Conservation (phyloP, 257 asterid species). For the Forsythia viridissima region DNA sequence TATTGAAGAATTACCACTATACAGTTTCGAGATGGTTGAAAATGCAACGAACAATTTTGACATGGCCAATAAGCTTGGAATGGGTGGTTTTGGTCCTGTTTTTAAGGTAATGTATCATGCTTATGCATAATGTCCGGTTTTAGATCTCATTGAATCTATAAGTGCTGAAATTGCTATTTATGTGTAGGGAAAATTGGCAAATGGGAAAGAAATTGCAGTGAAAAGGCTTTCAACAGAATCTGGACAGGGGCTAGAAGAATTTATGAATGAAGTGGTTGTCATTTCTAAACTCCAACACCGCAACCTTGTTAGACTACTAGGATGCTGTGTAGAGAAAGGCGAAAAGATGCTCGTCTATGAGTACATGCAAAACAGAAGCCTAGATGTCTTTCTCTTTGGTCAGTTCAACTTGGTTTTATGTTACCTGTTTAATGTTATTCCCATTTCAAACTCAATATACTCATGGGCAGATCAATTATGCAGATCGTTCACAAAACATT, state of each 20-base stretch:
- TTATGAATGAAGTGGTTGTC: conserved; percentile 43
- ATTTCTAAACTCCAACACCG: conserved; percentile 51
- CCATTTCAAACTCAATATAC: background rate
- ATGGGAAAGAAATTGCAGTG: conserved; percentile 41
- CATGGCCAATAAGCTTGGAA: conserved; percentile 29
- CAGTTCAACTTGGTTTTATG: background rate
- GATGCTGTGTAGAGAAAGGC: conserved; percentile 41
- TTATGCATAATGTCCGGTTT: background rate
- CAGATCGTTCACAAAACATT: conserved; percentile 16
- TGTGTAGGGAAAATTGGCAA: conserved; percentile 31
- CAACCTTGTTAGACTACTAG: conserved; percentile 39
- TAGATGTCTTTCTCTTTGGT: conserved; percentile 41
- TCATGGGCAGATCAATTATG: background rate
- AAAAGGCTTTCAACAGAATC: conserved; percentile 45
- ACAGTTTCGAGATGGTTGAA: conserved; percentile 30
- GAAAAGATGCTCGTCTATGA: conserved; percentile 43
- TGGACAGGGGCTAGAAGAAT: conserved; percentile 42
- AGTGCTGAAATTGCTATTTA: background rate
- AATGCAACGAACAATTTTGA: conserved; percentile 35
- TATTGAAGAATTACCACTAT: conserved; percentile 35
- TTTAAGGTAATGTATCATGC: conserved; percentile 30
- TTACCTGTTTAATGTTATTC: background rate
- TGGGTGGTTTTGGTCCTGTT: conserved; percentile 47
- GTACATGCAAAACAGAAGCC: conserved; percentile 43
- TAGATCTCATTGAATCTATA: background rate